Base-by-base conservation (phyloP, 257 asterid species). In the Solanum boliviense region DNA sequence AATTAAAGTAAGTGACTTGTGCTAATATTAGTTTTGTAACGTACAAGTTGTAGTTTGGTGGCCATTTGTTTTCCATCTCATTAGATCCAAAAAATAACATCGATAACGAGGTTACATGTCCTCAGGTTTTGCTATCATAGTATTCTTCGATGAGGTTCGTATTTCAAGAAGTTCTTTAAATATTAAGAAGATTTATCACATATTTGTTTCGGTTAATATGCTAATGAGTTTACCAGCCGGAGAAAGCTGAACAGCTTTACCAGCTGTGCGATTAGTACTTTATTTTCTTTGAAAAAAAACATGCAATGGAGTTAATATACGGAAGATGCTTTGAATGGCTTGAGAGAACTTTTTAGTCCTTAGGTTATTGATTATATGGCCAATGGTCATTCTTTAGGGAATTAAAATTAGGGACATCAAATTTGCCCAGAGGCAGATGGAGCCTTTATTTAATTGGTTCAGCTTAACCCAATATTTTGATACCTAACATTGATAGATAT, bases 1-100 rank as follows among this genome's bases (percentile, higher is more conserved):
- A 97, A 92, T 89, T 95, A 36, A 94, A 91, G 99, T 97, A 91
- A 1, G 98, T 75, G 29, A 62, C 84, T 10, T 68, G 3, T 86
- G 71, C 84, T 35, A 48, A 29, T 1, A 25, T 68, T 23, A 35
- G 21, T 31, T 87, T 25, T 27, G 12, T 88, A 2, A 13, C 52
- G 29, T 15, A 11, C 23, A 13, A 38, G 68, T 38, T 58, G 21
- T 56, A 58, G 34, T 58, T 48, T 82, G 31, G 71, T 82, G 71
- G 31, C 44, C 44, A 82, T 82, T 82, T 82, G 44, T 5, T 82
- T 31, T 48, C 70, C 7, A 39, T 76, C 60, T 82, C 41, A 15
- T 52, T 82, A 82, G 46, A 48, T 31, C 44, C 41, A 6, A 56
- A 46, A 25, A 79, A 46, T 16, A 31, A 46, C 38, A 79, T 44